Conservation (phyloP, 163 green algal species). For the Scenedesmus sp. region DNA sequence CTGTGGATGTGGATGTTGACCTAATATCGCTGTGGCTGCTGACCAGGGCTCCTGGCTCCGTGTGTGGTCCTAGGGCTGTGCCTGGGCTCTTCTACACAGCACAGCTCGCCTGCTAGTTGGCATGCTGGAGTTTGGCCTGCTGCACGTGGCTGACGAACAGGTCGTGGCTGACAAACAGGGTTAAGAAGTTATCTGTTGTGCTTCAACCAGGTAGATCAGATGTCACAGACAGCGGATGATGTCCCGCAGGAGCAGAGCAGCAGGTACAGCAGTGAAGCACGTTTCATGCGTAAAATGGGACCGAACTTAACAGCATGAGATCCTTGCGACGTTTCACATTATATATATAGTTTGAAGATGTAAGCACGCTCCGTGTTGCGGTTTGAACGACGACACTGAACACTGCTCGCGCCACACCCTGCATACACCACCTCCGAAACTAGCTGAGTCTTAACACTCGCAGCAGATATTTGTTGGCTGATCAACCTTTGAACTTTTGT, state of each 20-base stretch:
- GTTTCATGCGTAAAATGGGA: not conserved
- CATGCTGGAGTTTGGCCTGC: not conserved
- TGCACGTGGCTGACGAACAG: not conserved
- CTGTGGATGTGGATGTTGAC: not conserved
- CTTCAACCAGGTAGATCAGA: not conserved
- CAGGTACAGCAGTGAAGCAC: not conserved
- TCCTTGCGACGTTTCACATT: not conserved
- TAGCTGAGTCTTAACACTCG: no score
- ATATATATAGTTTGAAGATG: not conserved
- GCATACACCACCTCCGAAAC: not conserved
- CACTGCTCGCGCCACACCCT: not conserved
- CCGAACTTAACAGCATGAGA: not conserved
- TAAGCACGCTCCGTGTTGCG: not conserved
- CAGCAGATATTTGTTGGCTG: not conserved
- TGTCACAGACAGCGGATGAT: not conserved
- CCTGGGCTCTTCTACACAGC: not conserved
- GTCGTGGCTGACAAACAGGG: not conserved
- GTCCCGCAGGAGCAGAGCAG: not conserved
- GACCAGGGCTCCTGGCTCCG: not conserved
- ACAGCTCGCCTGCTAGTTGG: not conserved
- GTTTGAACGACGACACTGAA: not conserved
- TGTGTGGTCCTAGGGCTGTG: not conserved
- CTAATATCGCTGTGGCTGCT: not conserved
- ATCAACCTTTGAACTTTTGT: not conserved
- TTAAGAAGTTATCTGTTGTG: no score